phyloP scores from a whole-genome alignment of 352 stramenopile genomes.

The Globisporangium lucens region DNA sequence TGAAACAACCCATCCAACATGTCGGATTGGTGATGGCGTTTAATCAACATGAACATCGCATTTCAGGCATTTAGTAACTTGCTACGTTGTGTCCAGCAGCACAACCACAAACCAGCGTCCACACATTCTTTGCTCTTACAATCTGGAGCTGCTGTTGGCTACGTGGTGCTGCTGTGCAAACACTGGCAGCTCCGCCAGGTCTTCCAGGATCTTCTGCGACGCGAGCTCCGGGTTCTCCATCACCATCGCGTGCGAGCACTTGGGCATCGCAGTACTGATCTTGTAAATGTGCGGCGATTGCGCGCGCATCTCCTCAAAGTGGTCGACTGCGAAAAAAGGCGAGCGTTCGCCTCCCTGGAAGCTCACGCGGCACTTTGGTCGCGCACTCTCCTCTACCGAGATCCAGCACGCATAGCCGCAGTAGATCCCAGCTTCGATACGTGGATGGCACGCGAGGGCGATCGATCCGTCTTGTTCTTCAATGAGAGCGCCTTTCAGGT shows the following conservation, averaged over 20 bases:
- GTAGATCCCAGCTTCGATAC: conserved; percentile 38
- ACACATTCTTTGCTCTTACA: neutral
- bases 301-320: conserved; percentile 23
- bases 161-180: neutral
- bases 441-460: conserved; percentile 32
- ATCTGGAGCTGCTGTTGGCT: conserved; percentile 1
- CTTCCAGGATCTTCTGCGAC: conserved; percentile 25
- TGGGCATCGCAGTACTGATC: conserved; percentile 23
- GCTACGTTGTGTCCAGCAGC: too few species aligned
- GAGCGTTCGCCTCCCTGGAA: conserved; percentile 34
- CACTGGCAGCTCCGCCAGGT: conserved; percentile 21
- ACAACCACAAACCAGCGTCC: too few species aligned
- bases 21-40: too few species aligned
- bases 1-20: too few species aligned
- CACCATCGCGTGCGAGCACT: conserved; percentile 33
- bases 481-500: conserved; percentile 28
- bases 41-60: too few species aligned
- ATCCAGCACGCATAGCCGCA: conserved; percentile 29
- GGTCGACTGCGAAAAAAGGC: conserved; percentile 26
- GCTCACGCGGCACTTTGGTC: conserved; percentile 29
- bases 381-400: conserved; percentile 25
- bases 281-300: conserved; percentile 31
- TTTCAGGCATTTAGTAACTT: too few species aligned
- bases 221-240: conserved; percentile 32
- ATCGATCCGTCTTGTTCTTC: conserved; percentile 25